Evolutionary conservation across 2,329 filamentous ascomycete genomes (phyloP), one percentile per base, ranked within the genome.

Genomic region (Botrytis deweyae): DNA sequence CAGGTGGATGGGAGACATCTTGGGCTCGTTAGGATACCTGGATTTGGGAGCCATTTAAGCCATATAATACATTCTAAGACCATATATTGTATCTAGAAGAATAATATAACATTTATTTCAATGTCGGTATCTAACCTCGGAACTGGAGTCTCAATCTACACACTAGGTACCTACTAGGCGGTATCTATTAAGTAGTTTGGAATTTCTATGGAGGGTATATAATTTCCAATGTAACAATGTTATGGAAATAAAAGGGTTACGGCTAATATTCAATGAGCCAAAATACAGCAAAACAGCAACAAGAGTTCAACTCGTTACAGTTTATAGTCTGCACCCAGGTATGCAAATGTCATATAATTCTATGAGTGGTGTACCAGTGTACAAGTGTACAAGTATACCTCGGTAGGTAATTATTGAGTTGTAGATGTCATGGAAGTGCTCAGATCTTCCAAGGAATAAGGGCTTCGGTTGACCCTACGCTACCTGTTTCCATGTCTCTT

Each of bases 101-200:
- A 29, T 0, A 18, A 4, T 18, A 29, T 29, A 18, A 55, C 14
- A 4, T 29, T 18, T 1, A 29, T 55, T 6, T 55, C 14, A 29
- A 29, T 4, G 14, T 2, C 12, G n/a, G 25, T 18, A 29, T 2
- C 3, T 1, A 29, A 16, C 0, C n/a, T 55, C 25, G 3, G 25
- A 55, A 8, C 2, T 55, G 16, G 12, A n/a, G 25, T 55, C 25
- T 55, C 4, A 16, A 55, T 16, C 6, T 29, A 55, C 29, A n/a
- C n/a, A 12, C 25, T n/a, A 25, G 46, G 46, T 25, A 29, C 12
- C n/a, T 55, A 9, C 33, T 33, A 33, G 33, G 2, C 4, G 33
- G 49, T 14, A 29, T 55, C 25, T 55, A 55, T n/a, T 52, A 12
- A 7, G 12, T n/a, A 5, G 49, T 55, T 55, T n/a, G 25, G 49